These are phyloP conservation scores for Achaetomiella virescens DNA, from an alignment of 495 filamentous ascomycete genomes.

Conservation along the genomic window DNA sequence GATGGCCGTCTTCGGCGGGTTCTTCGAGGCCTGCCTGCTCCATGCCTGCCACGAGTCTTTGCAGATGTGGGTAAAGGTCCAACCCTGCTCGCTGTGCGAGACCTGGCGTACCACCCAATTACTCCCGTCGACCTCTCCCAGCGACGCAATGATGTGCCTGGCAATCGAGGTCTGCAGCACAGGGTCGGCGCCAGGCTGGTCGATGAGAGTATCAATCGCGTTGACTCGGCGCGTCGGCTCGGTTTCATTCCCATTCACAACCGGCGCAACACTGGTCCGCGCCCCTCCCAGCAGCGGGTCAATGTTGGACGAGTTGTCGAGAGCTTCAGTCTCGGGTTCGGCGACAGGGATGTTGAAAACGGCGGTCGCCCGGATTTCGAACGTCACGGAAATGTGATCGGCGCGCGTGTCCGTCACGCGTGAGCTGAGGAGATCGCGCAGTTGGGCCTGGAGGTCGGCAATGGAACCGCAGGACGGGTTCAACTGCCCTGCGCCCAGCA, in stretches of 20 bases:
- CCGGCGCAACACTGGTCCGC: slow-evolving; percentile 11
- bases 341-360: slow-evolving; percentile 31
- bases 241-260: background rate
- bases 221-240: slow-evolving; percentile 18
- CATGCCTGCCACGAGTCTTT: slow-evolving; percentile 43
- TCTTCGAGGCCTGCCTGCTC: slow-evolving; percentile 38
- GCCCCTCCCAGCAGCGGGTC: slow-evolving; percentile 25
- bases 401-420: slow-evolving; percentile 35
- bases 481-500: slow-evolving; percentile 27
- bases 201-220: slow-evolving; percentile 36
- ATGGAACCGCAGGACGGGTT: slow-evolving; percentile 34
- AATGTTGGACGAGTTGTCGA: slow-evolving; percentile 23
- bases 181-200: slow-evolving; percentile 39
- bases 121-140: slow-evolving; percentile 36
- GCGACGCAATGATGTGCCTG: slow-evolving; percentile 34
- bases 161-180: slow-evolving; percentile 36
- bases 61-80: slow-evolving; percentile 45
- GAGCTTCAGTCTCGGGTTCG: slow-evolving; percentile 28
- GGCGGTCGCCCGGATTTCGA: slow-evolving; percentile 33
- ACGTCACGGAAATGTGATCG: slow-evolving; percentile 35
- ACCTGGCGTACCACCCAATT: slow-evolving; percentile 38
- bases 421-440: slow-evolving; percentile 29
- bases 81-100: slow-evolving; percentile 36
- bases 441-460: slow-evolving; percentile 33
- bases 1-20: slow-evolving; percentile 29